Base-by-base conservation (phyloP, 306 rosid species). In the Canavalia gladiata region DNA sequence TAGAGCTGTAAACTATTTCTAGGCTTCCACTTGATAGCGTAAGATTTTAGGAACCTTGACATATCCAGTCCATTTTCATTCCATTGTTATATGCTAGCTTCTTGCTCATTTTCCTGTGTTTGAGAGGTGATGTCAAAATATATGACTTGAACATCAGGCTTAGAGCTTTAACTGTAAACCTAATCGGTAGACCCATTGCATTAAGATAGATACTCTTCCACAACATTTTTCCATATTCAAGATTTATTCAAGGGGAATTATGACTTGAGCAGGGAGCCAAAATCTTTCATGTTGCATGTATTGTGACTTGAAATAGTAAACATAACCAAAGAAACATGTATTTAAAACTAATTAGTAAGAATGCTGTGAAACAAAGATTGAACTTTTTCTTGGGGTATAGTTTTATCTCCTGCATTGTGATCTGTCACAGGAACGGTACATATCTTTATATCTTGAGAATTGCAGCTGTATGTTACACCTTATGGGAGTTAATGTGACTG, bases 71-170 rank as follows among this genome's bases (percentile, higher is more conserved):
- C 45, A 11, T 46, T 64, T 63, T 65, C 66, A 55, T 72, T 81
- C 65, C 34, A 62, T 47, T 45, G 51, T 58, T 79, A 37, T 10
- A 49, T 34, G 31, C 49, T 55, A 59, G 18, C 7, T 28, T 64
- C 64, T 5, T 10, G 30, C 60, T 35, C 49, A 50, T 37, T 29
- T 39, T 60, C n/a, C 11, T 59, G 10, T 30, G 29, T 54, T 46
- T 52, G n/a, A 35, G 65, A 3, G 66, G 2, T 56, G 43, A 51
- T n/a, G 41, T 37, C 64, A 67, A 46, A 33, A 50, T 46, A 34
- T 82, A 57, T 66, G 37, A 49, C 68, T 67, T 42, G 76, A 85
- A 72, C 72, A 62, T 73, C 83, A 58, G 52, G 72, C 59, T 58
- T 52, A 59, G 68, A 56, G 51, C 50, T 58, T 46, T 68, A 31